Evolutionary conservation across 345 rosid genomes (phyloP).

Genomic region (Arabidopsis suecica): DNA sequence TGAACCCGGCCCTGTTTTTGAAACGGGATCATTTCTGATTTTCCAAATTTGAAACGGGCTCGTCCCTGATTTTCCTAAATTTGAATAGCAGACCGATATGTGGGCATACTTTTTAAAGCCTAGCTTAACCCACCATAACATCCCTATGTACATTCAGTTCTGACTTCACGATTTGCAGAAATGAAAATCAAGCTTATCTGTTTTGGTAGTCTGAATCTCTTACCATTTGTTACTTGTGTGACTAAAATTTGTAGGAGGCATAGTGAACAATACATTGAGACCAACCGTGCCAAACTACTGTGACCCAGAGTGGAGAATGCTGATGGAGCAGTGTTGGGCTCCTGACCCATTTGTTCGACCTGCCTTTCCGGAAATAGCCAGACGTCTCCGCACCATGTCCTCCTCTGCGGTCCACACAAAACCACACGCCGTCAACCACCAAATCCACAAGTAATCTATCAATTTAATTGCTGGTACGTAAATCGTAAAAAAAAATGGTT

Average conservation of each 20-base stretch:
- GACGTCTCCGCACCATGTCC: slow-evolving; percentile 73
- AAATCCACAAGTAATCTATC: slow-evolving; percentile 35
- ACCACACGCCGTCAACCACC: slow-evolving; percentile 50
- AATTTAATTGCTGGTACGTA: background rate
- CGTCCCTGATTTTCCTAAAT: slow-evolving; percentile 2
- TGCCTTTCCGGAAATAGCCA: slow-evolving; percentile 78
- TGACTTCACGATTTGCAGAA: background rate
- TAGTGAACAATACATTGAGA: slow-evolving; percentile 80
- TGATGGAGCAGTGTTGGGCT: slow-evolving; percentile 94
- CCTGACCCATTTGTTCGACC: slow-evolving; percentile 82
- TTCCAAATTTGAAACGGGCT: background rate
- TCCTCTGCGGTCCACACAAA: slow-evolving; percentile 53
- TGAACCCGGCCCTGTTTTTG: background rate
- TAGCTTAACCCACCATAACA: background rate
- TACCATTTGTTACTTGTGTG: slow-evolving; percentile 44
- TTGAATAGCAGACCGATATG: background rate
- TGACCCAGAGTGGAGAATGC: slow-evolving; percentile 76
- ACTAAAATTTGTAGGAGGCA: slow-evolving; percentile 62
- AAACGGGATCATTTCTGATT: too few species aligned
- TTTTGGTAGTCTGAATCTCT: slow-evolving; percentile 39
- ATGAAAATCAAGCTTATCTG: slow-evolving; percentile 15
- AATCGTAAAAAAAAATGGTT: slow-evolving; percentile 2
- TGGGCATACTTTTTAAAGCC: background rate
- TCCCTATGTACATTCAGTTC: background rate
- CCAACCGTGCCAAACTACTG: slow-evolving; percentile 73